phyloP scores from a whole-genome alignment of 176 grass and related monocot genomes.

The Oryza meyeriana region DNA sequence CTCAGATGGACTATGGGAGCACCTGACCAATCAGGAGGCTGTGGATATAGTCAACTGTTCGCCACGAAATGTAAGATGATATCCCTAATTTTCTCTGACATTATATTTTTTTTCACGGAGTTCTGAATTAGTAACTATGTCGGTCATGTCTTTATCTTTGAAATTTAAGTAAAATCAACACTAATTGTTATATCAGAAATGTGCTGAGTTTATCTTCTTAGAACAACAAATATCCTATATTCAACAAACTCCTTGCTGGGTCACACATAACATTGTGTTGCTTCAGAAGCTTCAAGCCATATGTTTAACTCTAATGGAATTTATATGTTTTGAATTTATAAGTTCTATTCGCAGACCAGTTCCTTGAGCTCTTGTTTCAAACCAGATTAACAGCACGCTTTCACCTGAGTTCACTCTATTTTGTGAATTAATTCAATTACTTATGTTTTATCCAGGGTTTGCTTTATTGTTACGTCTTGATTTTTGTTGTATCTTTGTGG shows the following conservation, averaged over 20 bases:
- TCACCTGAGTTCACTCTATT: background rate
- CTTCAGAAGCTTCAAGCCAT: background rate
- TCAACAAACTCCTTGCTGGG: background rate
- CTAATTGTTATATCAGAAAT: background rate
- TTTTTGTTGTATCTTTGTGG: background rate
- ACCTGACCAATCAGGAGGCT: conserved; percentile 47
- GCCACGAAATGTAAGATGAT: conserved; percentile 40
- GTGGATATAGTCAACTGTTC: conserved; percentile 37
- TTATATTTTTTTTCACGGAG: background rate
- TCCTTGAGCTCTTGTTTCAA: conserved; percentile 3
- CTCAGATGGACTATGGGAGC: conserved; percentile 57
- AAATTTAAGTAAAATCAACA: background rate
- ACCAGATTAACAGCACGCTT: background rate
- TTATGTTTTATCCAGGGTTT: background rate
- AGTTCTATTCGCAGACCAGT: background rate
- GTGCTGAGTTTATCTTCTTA: conserved; percentile 12
- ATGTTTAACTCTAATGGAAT: background rate
- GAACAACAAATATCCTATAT: background rate
- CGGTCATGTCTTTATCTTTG: background rate
- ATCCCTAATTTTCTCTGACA: background rate
- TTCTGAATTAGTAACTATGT: conserved; percentile 3
- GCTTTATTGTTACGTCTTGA: background rate
- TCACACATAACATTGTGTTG: background rate
- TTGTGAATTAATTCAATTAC: background rate
- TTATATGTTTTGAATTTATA: background rate